These are phyloP conservation scores for Nannochloris sp. DNA, from an alignment of 139 green algal genomes.

Conservation along the genomic window DNA sequence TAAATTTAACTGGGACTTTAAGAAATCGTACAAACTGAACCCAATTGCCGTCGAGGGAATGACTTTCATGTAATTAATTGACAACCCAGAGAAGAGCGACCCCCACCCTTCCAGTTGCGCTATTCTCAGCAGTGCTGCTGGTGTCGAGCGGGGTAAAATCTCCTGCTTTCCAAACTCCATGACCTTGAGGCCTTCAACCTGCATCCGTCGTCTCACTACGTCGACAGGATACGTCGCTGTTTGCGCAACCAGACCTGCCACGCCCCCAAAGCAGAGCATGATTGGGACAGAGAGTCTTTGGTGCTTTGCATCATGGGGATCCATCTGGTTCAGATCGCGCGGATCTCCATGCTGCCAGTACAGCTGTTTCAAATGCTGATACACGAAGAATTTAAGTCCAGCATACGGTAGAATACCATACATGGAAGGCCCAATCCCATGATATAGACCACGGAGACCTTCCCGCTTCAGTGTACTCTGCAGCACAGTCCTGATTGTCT, in stretches of 20 bases:
- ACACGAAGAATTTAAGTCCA: slow-evolving; percentile 88
- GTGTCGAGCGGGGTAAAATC: slow-evolving; percentile 20
- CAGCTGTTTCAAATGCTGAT: slow-evolving; percentile 71
- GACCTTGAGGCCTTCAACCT: slow-evolving; percentile 43
- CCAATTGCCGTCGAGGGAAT: slow-evolving; percentile 85
- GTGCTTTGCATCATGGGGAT: neutral
- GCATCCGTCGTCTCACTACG: slow-evolving; percentile 83
- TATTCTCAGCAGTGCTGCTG: slow-evolving; percentile 43
- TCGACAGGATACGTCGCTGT: slow-evolving; percentile 80
- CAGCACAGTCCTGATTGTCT: slow-evolving; percentile 43
- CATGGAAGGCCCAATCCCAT: slow-evolving; percentile 70
- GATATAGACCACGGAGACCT: slow-evolving; percentile 63
- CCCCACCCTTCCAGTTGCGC: slow-evolving; percentile 29
- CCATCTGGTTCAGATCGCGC: neutral
- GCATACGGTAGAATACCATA: slow-evolving; percentile 89
- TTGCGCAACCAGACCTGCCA: slow-evolving; percentile 74
- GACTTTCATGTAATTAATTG: slow-evolving; percentile 94
- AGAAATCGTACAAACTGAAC: slow-evolving; percentile 78
- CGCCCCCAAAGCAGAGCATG: slow-evolving; percentile 74
- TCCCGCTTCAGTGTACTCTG: slow-evolving; percentile 37
- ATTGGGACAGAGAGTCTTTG: slow-evolving; percentile 46
- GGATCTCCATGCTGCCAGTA: slow-evolving; percentile 4
- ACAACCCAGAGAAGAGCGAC: slow-evolving; percentile 60
- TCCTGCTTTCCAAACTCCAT: neutral
- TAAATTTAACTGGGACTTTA: slow-evolving; percentile 59